phyloP scores from a whole-genome alignment of 2,329 filamentous ascomycete genomes.

The Cordyceps farinosa region DNA sequence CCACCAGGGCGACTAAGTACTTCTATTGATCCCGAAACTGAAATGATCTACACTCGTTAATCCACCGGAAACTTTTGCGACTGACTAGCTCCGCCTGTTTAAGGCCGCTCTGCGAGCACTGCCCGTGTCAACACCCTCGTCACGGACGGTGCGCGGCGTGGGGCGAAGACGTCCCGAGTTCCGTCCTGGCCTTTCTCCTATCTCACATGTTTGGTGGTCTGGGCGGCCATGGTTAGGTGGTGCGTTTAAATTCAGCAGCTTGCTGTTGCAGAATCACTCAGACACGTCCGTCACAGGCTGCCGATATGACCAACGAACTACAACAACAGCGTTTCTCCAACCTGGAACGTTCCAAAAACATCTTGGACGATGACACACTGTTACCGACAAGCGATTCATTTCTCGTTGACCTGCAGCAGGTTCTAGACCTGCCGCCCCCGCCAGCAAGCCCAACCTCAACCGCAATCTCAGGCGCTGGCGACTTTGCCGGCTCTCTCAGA shows the following conservation, averaged over 20 bases:
- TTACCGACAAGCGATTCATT: not conserved
- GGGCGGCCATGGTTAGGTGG: not conserved
- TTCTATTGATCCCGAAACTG: too few relatives aligned
- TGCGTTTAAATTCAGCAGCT: not conserved
- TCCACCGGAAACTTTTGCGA: too few relatives aligned
- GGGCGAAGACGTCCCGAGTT: too few relatives aligned
- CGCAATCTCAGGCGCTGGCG: not conserved
- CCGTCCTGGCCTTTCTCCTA: too few relatives aligned
- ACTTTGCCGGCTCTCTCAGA: constrained; percentile 1
- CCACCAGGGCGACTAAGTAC: too few relatives aligned
- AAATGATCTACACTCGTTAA: too few relatives aligned
- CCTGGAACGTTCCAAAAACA: not conserved
- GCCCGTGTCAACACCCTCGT: too few relatives aligned
- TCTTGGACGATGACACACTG: not conserved
- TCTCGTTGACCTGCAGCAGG: not conserved
- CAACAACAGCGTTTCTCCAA: not conserved
- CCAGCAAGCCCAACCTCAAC: not conserved
- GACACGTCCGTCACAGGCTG: not conserved
- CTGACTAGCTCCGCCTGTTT: too few relatives aligned
- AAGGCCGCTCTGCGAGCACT: too few relatives aligned
- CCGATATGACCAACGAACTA: not conserved
- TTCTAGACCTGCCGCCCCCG: not conserved
- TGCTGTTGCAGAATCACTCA: not conserved
- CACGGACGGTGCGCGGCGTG: too few relatives aligned
- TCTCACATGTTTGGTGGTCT: not conserved